Evolutionary conservation across 345 rosid species (phyloP).

Genomic region (Schrenkiella parvula): DNA sequence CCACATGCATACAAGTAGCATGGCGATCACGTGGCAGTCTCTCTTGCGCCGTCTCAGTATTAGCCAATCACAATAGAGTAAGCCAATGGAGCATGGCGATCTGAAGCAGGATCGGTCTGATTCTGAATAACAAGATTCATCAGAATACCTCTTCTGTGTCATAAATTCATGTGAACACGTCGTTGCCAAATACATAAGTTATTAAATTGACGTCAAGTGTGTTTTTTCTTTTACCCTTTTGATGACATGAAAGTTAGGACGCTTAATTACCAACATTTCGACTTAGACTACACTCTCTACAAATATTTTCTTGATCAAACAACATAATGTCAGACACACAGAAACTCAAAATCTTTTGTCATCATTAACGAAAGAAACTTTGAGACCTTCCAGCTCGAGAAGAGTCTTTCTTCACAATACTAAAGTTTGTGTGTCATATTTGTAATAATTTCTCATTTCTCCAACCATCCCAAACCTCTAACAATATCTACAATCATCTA

Average conservation of each 20-base stretch:
- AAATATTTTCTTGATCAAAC: too few species aligned
- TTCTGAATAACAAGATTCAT: not conserved
- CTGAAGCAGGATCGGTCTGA: constrained; percentile 10
- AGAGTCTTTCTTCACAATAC: not conserved
- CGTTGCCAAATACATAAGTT: not conserved
- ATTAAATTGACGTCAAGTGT: not conserved
- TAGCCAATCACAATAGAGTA: not conserved
- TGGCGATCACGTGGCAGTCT: constrained; percentile 32
- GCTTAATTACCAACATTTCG: too few species aligned
- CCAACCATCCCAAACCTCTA: not conserved
- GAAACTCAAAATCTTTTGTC: too few species aligned
- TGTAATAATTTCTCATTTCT: not conserved
- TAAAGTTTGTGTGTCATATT: not conserved
- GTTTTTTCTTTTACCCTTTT: not conserved
- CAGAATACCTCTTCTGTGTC: not conserved
- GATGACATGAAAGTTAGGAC: too few species aligned
- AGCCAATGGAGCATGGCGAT: constrained; percentile 25
- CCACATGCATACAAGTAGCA: constrained; percentile 9
- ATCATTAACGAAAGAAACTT: constrained; percentile 11
- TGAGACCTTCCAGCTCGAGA: not conserved
- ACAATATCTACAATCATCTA: not conserved
- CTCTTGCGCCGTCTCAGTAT: constrained; percentile 15
- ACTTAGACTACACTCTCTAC: too few species aligned
- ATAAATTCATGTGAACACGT: constrained; percentile 25
- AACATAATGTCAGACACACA: too few species aligned